Conservation (phyloP, 202 grass and related monocot species). For the Sporobolus alterniflorus region DNA sequence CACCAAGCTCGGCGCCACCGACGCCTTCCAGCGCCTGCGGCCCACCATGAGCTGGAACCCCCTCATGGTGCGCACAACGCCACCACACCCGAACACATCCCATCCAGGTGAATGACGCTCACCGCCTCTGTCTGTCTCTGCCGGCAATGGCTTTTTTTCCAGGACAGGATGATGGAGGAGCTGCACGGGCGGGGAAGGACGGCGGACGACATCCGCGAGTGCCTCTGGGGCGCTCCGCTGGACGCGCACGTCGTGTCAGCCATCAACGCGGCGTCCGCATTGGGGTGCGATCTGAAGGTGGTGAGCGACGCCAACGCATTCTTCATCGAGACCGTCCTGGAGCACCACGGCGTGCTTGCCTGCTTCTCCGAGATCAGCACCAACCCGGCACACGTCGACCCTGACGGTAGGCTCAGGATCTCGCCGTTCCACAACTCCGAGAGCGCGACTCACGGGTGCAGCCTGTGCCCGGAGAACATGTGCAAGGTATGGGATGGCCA, state of each 20-base stretch:
- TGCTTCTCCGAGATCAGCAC: constrained; percentile 81
- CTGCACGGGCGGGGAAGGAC: constrained; percentile 66
- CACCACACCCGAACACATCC: background rate
- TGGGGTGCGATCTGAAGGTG: constrained; percentile 76
- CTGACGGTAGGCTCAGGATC: constrained; percentile 72
- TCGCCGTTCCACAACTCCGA: constrained; percentile 59
- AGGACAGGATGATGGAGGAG: constrained; percentile 92
- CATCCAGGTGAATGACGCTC: background rate
- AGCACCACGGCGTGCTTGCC: constrained; percentile 63
- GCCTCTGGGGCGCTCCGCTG: constrained; percentile 62
- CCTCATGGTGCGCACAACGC: constrained; percentile 65
- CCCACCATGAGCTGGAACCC: constrained; percentile 79
- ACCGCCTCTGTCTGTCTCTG: background rate
- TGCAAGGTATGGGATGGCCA: constrained; percentile 70
- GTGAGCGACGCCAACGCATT: constrained; percentile 83
- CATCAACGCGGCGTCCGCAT: constrained; percentile 53
- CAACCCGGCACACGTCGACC: constrained; percentile 60
- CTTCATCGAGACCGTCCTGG: constrained; percentile 84
- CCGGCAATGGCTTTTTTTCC: constrained; percentile 9
- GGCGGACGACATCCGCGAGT: constrained; percentile 63
- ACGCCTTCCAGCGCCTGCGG: constrained; percentile 59
- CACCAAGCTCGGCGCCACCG: constrained; percentile 62
- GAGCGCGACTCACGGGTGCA: constrained; percentile 55
- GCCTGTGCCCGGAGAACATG: constrained; percentile 86
- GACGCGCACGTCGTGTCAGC: constrained; percentile 64